Evolutionary conservation across 106 monocot species (phyloP).

Genomic region (Acorus calamus): DNA sequence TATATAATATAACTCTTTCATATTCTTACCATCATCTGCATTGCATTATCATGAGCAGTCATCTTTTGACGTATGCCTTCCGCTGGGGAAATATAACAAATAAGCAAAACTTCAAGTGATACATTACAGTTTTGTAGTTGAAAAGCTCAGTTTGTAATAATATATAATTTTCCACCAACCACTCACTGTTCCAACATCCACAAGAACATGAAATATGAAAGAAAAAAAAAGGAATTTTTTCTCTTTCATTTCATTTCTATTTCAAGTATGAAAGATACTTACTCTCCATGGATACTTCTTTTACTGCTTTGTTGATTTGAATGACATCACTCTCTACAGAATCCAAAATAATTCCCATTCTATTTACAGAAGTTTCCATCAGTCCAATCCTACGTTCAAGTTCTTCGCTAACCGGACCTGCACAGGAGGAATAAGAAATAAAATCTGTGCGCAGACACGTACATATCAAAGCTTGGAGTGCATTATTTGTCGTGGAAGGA

Average conservation of each 20-base stretch:
- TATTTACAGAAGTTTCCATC: constrained; percentile 61
- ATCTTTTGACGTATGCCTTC: constrained; percentile 79
- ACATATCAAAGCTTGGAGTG: background rate
- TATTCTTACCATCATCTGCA: constrained; percentile 55
- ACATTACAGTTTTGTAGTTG: no score
- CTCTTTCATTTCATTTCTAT: no score
- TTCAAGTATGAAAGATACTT: constrained; percentile 14
- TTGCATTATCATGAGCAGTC: constrained; percentile 42
- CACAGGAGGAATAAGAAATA: background rate
- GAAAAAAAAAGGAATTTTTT: no score
- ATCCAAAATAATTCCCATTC: constrained; percentile 59
- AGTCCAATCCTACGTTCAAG: constrained; percentile 61
- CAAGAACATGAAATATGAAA: no score
- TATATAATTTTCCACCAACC: no score
- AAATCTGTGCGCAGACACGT: background rate
- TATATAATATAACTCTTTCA: background rate
- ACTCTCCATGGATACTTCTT: constrained; percentile 75
- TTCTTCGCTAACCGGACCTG: constrained; percentile 74
- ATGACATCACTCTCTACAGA: constrained; percentile 69
- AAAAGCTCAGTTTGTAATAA: no score
- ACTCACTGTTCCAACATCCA: no score
- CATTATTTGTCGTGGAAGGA: background rate
- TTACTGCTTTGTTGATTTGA: constrained; percentile 74
- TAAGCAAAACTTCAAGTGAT: no score
- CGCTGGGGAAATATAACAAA: constrained; percentile 18